Evolutionary conservation across 179 eudicot species (phyloP).

Genomic region (Silene coronaria): DNA sequence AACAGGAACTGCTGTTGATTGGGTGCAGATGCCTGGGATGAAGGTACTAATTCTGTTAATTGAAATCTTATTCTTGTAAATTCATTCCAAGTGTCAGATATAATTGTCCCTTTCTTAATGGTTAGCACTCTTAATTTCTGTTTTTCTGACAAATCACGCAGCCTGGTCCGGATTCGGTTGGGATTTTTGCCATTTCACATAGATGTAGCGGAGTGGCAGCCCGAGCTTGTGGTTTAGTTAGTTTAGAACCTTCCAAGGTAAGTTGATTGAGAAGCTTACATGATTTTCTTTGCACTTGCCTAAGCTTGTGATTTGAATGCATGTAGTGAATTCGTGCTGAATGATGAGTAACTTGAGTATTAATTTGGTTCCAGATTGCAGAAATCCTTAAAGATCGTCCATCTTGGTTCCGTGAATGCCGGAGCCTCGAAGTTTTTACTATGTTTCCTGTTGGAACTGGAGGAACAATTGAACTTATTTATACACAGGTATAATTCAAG

Average conservation of each 20-base stretch:
- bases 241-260: slow-evolving; percentile 93
- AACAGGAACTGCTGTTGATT: slow-evolving; percentile 99
- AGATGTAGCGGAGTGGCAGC: slow-evolving; percentile 97
- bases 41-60: slow-evolving; percentile 45
- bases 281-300: not conserved
- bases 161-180: slow-evolving; percentile 99
- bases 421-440: slow-evolving; percentile 81
- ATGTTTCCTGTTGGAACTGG: slow-evolving; percentile 85
- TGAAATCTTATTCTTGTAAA: not conserved
- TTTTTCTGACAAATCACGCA: slow-evolving; percentile 22
- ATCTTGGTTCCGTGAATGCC: slow-evolving; percentile 93
- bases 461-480: slow-evolving; percentile 81
- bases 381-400: slow-evolving; percentile 96
- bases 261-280: slow-evolving; percentile 7
- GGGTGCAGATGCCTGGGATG: slow-evolving; percentile 99
- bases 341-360: not conserved
- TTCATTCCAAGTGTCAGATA: not conserved
- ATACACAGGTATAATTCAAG: slow-evolving; percentile 59
- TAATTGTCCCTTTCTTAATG: not conserved
- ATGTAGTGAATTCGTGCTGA: not conserved
- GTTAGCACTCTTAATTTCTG: slow-evolving; percentile 10
- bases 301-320: not conserved
- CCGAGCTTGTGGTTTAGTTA: slow-evolving; percentile 96
- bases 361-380: slow-evolving; percentile 47
- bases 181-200: slow-evolving; percentile 94